Percentiles rank a stretch among this genome's conserved stretches.
phyloP scores from a whole-genome alignment of 768 basidiomycete genomes.

The Auriscalpium vulgare region DNA sequence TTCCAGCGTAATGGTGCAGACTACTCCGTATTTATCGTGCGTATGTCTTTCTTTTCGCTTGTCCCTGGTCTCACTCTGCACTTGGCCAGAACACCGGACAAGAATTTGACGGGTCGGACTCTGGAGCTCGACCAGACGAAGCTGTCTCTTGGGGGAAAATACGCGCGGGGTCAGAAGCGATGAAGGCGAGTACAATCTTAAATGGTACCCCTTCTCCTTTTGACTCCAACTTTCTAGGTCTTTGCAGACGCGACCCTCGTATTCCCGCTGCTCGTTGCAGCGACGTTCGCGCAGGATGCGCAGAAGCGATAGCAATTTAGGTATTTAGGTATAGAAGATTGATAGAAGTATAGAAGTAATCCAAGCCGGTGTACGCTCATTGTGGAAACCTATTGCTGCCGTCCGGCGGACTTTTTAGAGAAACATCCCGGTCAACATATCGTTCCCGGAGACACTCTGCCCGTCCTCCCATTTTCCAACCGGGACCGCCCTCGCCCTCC shows the following conservation, averaged over 20 bases:
- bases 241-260: slow-evolving; percentile 97
- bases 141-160: slow-evolving; percentile 99
- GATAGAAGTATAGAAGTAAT: not conserved
- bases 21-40: slow-evolving; percentile 89
- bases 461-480: not conserved
- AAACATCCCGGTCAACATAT: not conserved
- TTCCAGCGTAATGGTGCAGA: slow-evolving; percentile 93
- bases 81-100: slow-evolving; percentile 83
- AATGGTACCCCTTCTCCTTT: not conserved
- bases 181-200: slow-evolving; percentile 47
- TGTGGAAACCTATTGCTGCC: not conserved
- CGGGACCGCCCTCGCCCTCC: not conserved
- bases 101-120: slow-evolving; percentile 98
- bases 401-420: not conserved
- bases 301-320: not conserved
- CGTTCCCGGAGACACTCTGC: not conserved
- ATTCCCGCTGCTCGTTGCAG: slow-evolving; percentile 91
- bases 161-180: slow-evolving; percentile 70
- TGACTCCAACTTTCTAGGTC: slow-evolving; percentile 32
- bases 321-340: not conserved
- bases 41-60: slow-evolving; percentile 19
- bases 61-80: not conserved
- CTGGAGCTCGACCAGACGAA: slow-evolving; percentile 94
- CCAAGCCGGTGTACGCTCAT: not conserved
- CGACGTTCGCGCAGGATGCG: slow-evolving; percentile 68